Conservation (phyloP, 1,284 basidiomycete species). For the Mycena sp. region DNA sequence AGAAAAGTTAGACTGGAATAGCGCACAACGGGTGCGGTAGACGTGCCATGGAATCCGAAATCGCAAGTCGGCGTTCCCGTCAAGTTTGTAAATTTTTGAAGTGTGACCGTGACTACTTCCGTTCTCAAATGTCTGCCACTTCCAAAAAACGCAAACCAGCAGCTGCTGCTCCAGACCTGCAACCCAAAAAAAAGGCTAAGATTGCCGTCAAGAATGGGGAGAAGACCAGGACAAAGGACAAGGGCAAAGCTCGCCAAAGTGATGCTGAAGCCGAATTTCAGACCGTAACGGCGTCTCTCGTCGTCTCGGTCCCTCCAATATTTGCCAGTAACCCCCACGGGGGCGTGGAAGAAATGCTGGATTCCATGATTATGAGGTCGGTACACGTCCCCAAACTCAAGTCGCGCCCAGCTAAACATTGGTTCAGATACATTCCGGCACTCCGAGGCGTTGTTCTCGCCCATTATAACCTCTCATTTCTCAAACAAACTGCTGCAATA, state of each 20-base stretch:
- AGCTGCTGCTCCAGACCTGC: constrained; percentile 41
- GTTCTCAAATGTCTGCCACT: constrained; percentile 44
- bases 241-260: constrained; percentile 55
- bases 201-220: constrained; percentile 35
- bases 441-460: constrained; percentile 90
- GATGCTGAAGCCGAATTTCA: constrained; percentile 68
- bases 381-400: background rate
- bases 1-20: constrained; percentile 3
- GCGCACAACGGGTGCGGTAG: background rate
- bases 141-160: constrained; percentile 68
- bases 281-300: constrained; percentile 72
- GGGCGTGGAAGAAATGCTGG: constrained; percentile 89
- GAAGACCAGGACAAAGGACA: constrained; percentile 48
- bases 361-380: constrained; percentile 94
- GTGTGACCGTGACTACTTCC: constrained; percentile 24
- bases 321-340: constrained; percentile 77
- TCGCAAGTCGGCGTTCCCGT: background rate
- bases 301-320: constrained; percentile 85
- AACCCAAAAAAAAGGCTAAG: constrained; percentile 48
- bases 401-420: background rate
- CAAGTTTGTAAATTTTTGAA: constrained; percentile 1
- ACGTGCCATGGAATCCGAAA: constrained; percentile 29
- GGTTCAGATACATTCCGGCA: constrained; percentile 86
- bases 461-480: constrained; percentile 83
- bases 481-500: constrained; percentile 76